Base-by-base conservation (phyloP, 164 flowering plant species). In the Paratinospora sagittata region DNA sequence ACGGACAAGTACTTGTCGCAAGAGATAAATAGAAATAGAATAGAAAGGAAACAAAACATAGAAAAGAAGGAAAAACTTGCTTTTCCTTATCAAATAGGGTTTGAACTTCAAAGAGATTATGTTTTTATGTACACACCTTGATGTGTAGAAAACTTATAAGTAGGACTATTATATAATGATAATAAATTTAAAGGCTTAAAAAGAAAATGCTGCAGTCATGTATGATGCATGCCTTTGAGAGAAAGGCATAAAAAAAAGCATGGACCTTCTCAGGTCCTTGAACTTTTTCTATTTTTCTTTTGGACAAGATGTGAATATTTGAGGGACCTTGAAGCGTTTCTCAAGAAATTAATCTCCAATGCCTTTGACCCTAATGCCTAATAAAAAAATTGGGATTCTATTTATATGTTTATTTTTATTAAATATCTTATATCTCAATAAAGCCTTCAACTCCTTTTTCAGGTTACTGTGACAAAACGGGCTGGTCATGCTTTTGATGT, bases 401-500 rank as follows among this genome's bases (percentile, higher is more conserved):
- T 68, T 30, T 27, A 4, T 19, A n/a, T 47, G 9, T 17, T 30
- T 67, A 19, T 63, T 41, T 21, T 70, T 65, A 19, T 52, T 65
- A 52, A 19, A 8, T 52, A n/a, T 17, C 19, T 52, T n/a, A 52
- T 3, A 16, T 52, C 5, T 0, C 4, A 17, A 14, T 16, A n/a
- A n/a, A n/a, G 60, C 74, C 9, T 27, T 63, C 34, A 37, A 30
- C 47, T 71, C 52, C 67, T 67, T 65, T 26, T 66, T 74, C n/a
- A 94, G 97, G 93, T 94, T 60, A 78, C 79, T 66, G 88, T 94
- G 76, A 94, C 98, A 23, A 73, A 90, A 80, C 85, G 91, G 79
- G 90, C 93, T 24, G 93, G 96, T 27, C 97, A 94, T 73, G 98
- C 97, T 73, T 88, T 82, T 82, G 96, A 88, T 84, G 83, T 85